A percentile compares a stretch with the other conserved stretches of the same genome.
These are phyloP conservation scores for Musa schizocarpa DNA, from an alignment of 176 grass and related monocot genomes.

Conservation along the genomic window DNA sequence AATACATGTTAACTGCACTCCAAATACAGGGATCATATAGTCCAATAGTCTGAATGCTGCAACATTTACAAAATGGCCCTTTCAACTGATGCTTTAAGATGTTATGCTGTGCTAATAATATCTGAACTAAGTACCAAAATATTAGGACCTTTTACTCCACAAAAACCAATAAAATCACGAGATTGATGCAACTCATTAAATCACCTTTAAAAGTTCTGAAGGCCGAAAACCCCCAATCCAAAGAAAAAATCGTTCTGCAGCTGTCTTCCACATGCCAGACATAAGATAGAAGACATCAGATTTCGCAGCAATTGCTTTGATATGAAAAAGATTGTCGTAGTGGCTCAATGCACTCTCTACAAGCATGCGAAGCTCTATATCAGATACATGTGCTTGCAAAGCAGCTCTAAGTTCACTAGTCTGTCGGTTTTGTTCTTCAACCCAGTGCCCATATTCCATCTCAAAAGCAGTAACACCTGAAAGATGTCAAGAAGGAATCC, in stretches of 20 bases:
- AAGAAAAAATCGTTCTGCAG: constrained; percentile 83
- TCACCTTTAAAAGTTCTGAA: constrained; percentile 87
- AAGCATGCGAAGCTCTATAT: constrained; percentile 57
- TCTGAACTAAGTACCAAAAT: neutral
- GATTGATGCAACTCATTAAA: neutral
- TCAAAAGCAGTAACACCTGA: constrained; percentile 62
- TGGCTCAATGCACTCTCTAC: constrained; percentile 52
- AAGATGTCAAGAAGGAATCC: neutral
- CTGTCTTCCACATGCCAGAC: constrained; percentile 82
- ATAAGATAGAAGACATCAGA: constrained; percentile 77
- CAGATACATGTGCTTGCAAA: constrained; percentile 46
- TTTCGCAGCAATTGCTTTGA: constrained; percentile 56
- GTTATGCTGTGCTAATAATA: neutral
- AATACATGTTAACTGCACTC: neutral
- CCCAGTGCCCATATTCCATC: constrained; percentile 74
- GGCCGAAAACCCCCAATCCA: constrained; percentile 98
- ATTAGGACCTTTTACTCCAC: neutral
- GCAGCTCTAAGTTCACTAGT: constrained; percentile 50
- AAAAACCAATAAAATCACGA: neutral
- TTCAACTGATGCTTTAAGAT: neutral
- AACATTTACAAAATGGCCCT: neutral
- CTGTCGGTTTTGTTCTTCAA: constrained; percentile 61
- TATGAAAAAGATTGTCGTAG: constrained; percentile 64
- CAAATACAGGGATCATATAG: neutral
- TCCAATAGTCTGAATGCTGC: neutral